Conservation (phyloP, 1,284 basidiomycete genomes). For the Gomphus sp. region DNA sequence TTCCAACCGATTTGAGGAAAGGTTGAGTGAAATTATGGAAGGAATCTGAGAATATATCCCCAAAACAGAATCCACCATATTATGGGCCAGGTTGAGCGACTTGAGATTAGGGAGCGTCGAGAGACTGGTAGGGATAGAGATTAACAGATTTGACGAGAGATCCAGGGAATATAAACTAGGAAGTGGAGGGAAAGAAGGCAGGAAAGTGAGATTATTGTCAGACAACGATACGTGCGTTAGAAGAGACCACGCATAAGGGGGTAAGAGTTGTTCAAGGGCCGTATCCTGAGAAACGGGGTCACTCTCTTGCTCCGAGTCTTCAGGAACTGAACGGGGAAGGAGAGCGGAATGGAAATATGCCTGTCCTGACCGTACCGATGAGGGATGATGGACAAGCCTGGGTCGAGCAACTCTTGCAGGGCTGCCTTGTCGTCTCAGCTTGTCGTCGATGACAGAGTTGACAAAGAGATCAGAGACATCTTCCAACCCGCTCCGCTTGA, state of each 20-base stretch:
- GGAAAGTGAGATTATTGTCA: slow-evolving; percentile 77
- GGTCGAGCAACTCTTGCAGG: slow-evolving; percentile 27
- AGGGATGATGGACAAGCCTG: slow-evolving; percentile 33
- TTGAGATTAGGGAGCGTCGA: slow-evolving; percentile 66
- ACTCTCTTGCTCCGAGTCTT: slow-evolving; percentile 37
- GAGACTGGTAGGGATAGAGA: slow-evolving; percentile 75
- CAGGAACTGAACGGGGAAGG: slow-evolving; percentile 50
- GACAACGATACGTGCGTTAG: slow-evolving; percentile 73
- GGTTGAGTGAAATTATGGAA: slow-evolving; percentile 66
- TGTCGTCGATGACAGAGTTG: slow-evolving; percentile 67
- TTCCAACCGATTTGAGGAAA: slow-evolving; percentile 82
- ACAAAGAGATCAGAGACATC: slow-evolving; percentile 78
- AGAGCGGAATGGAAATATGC: slow-evolving; percentile 41
- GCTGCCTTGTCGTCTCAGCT: slow-evolving; percentile 49
- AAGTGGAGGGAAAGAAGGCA: slow-evolving; percentile 67
- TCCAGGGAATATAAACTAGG: slow-evolving; percentile 80
- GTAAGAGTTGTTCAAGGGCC: slow-evolving; percentile 33
- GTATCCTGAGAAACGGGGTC: slow-evolving; percentile 18
- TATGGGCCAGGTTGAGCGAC: slow-evolving; percentile 86
- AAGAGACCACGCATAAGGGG: slow-evolving; percentile 68
- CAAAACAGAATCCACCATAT: slow-evolving; percentile 93
- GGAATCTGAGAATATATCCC: slow-evolving; percentile 82
- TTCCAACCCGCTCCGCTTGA: slow-evolving; percentile 72
- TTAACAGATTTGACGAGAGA: slow-evolving; percentile 82
- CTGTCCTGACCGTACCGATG: slow-evolving; percentile 27